phyloP scores from a whole-genome alignment of 2,329 filamentous ascomycete genomes.

The Claviceps fusiformis region DNA sequence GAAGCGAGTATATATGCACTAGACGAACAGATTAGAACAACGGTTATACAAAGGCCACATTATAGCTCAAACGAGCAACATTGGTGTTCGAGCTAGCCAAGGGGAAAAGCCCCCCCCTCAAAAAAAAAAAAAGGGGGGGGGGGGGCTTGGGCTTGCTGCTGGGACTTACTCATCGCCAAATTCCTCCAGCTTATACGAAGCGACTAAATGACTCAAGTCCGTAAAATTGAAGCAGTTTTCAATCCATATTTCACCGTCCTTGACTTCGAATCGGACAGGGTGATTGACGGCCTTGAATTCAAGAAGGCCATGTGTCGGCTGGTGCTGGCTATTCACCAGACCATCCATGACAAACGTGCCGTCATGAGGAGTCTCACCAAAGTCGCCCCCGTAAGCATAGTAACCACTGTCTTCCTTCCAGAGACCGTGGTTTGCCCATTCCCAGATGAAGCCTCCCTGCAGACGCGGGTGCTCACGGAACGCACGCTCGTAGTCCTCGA shows the following conservation, averaged over 20 bases:
- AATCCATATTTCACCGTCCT: constrained; percentile 24
- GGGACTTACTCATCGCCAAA: constrained; percentile 26
- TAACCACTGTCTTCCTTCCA: constrained; percentile 29
- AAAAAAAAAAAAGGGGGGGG: background rate
- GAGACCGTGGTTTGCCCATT: constrained; percentile 50
- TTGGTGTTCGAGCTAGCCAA: too few species aligned
- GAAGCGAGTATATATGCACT: background rate
- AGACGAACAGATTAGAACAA: background rate
- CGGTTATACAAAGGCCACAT: background rate
- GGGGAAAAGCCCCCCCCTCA: too few species aligned
- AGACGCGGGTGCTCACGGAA: constrained; percentile 48
- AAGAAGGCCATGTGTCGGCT: constrained; percentile 39
- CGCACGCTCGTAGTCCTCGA: constrained; percentile 53
- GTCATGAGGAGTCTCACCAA: constrained; percentile 47
- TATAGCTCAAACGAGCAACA: background rate
- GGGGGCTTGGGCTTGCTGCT: too few species aligned
- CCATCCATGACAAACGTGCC: constrained; percentile 51
- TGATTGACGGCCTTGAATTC: constrained; percentile 46
- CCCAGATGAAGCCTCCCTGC: constrained; percentile 56
- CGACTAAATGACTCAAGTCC: constrained; percentile 27
- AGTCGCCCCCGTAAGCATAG: constrained; percentile 50
- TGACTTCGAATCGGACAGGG: constrained; percentile 31
- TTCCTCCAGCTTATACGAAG: constrained; percentile 30
- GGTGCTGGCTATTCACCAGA: constrained; percentile 37
- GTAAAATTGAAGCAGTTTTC: constrained; percentile 38